phyloP scores from a whole-genome alignment of 768 basidiomycete genomes.

The Amyloporia xantha region DNA sequence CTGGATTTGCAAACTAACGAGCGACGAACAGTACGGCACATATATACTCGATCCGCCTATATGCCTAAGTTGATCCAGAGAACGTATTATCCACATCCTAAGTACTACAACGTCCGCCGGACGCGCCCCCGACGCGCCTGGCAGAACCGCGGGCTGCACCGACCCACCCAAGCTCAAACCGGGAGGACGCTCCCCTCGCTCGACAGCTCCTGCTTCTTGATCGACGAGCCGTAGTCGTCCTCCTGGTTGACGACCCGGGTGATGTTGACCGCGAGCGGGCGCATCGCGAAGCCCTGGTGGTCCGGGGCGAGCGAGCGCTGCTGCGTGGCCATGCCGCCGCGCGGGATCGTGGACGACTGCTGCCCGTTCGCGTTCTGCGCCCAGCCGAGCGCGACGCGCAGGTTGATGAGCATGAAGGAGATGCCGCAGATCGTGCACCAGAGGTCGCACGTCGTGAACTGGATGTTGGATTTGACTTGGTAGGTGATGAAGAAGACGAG shows the following conservation, averaged over 20 bases:
- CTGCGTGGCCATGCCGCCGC: background rate
- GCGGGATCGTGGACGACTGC: background rate
- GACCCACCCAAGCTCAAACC: no score
- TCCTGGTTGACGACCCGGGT: conserved; percentile 1
- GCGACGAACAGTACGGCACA: no score
- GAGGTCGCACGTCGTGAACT: conserved; percentile 2
- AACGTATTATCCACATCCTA: background rate
- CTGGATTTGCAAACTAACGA: no score
- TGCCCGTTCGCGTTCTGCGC: conserved; percentile 1
- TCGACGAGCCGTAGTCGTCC: background rate
- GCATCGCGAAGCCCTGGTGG: background rate
- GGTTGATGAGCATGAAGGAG: conserved; percentile 4
- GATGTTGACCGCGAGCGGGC: conserved; percentile 1
- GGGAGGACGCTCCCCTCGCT: background rate
- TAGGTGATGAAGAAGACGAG: conserved; percentile 2
- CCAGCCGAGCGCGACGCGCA: conserved; percentile 2
- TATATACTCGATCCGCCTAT: no score
- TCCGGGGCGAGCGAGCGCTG: background rate
- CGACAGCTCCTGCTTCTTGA: background rate
- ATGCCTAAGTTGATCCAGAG: no score
- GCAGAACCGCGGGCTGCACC: background rate
- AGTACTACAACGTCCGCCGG: background rate
- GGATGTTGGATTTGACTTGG: conserved; percentile 1
- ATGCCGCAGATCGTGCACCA: background rate
- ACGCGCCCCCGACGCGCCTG: background rate